These are phyloP conservation scores for Fusarium penzigii DNA, from an alignment of 2,329 filamentous ascomycete species.

Conservation along the genomic window DNA sequence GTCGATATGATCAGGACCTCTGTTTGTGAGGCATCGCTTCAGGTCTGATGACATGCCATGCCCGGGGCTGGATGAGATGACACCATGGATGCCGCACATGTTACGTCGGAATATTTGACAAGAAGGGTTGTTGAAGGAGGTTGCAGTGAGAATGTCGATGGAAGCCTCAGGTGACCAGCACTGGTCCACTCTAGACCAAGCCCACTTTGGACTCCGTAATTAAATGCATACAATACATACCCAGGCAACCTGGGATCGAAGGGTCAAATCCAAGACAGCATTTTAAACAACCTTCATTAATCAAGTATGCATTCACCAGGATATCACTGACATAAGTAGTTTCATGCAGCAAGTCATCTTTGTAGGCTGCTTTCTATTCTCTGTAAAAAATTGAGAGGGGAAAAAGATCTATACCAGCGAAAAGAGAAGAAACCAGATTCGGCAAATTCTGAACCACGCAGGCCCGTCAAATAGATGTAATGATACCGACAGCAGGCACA, in stretches of 20 bases:
- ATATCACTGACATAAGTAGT: neutral
- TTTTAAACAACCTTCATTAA: neutral
- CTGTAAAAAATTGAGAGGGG: conserved; percentile 23
- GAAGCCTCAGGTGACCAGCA: too few relatives aligned
- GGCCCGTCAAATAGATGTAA: neutral
- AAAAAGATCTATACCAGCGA: conserved; percentile 27
- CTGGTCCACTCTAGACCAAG: neutral
- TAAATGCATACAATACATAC: too few relatives aligned
- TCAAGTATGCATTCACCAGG: neutral
- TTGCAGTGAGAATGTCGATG: neutral
- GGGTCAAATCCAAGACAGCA: too few relatives aligned
- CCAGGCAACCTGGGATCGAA: too few relatives aligned
- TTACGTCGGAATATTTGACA: conserved; percentile 5
- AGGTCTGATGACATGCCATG: conserved; percentile 38
- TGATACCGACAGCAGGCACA: too few relatives aligned
- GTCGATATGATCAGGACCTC: conserved; percentile 62
- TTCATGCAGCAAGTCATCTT: too few relatives aligned
- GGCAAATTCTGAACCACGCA: conserved; percentile 18
- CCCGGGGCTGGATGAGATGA: conserved; percentile 41
- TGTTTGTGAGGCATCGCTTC: conserved; percentile 50
- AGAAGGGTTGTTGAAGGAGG: conserved; percentile 5
- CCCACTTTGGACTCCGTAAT: neutral
- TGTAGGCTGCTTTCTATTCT: conserved; percentile 27
- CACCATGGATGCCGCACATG: conserved; percentile 65
- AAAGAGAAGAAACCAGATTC: conserved; percentile 24